A percentile compares a stretch with the other conserved stretches of the same genome.
Evolutionary conservation across 129 eudicot genomes (phyloP).

Genomic region (Flaveria bidentis): DNA sequence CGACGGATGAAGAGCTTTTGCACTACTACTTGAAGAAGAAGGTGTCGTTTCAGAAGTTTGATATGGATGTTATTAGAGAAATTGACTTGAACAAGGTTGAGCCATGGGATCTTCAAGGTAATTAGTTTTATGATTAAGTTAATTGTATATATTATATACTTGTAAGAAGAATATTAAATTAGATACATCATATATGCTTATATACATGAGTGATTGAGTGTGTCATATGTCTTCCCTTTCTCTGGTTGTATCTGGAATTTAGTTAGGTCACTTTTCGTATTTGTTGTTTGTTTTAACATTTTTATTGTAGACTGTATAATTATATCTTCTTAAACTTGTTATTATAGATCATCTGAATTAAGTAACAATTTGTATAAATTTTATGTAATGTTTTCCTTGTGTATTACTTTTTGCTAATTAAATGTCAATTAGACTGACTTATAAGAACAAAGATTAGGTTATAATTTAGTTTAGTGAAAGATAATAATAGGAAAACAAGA

Average conservation of each 20-base stretch:
- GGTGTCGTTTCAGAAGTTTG: conserved; percentile 77
- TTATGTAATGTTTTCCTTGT: not conserved
- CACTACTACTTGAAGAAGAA: conserved; percentile 95
- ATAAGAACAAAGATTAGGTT: not conserved
- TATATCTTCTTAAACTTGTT: no score
- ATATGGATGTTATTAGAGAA: conserved; percentile 91
- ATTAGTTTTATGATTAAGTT: conserved; percentile 7
- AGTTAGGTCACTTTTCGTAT: not conserved
- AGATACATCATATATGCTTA: not conserved
- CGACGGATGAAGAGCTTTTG: conserved; percentile 91
- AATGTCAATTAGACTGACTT: not conserved
- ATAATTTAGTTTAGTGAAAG: not conserved
- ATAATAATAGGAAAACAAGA: not conserved
- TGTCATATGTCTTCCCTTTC: not conserved
- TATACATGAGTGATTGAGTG: no score
- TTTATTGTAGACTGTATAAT: no score
- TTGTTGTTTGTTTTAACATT: not conserved
- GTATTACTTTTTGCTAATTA: not conserved
- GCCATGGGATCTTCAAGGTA: conserved; percentile 99
- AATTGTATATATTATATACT: not conserved
- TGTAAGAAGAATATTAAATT: not conserved
- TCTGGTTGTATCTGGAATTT: not conserved
- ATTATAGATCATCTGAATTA: no score
- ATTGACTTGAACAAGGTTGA: conserved; percentile 88
- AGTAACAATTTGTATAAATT: no score